Conservation (phyloP, 2,329 filamentous ascomycete genomes). For the Exophiala oligosperma region DNA sequence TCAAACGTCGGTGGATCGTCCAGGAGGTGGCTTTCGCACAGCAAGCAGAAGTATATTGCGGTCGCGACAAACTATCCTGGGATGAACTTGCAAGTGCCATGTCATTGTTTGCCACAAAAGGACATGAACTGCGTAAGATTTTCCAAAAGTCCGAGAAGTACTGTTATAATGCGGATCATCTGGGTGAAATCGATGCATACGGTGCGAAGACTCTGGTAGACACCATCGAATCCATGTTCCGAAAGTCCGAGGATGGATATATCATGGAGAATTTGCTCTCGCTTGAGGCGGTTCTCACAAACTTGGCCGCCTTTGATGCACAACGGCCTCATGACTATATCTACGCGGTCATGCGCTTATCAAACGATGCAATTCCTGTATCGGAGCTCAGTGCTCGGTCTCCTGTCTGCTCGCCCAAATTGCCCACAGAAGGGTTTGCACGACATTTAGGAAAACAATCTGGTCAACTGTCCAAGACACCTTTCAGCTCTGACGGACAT, state of each 20-base stretch:
- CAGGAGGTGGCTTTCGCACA: conserved; percentile 16
- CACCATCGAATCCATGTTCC: conserved; percentile 25
- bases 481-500: conserved; percentile 6
- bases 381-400: too few relatives aligned
- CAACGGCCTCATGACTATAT: conserved; percentile 17
- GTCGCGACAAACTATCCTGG: conserved; percentile 5
- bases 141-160: neutral
- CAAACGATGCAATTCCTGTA: conserved; percentile 12
- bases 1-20: conserved; percentile 12
- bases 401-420: too few relatives aligned
- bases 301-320: conserved; percentile 21
- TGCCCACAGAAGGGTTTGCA: too few relatives aligned
- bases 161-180: conserved; percentile 11
- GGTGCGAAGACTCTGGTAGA: conserved; percentile 28
- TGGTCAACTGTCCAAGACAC: too few relatives aligned
- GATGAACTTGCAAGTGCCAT: conserved; percentile 6
- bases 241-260: conserved; percentile 24
- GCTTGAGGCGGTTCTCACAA: conserved; percentile 29
- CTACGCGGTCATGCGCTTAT: conserved; percentile 23
- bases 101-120: conserved; percentile 2
- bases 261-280: conserved; percentile 27
- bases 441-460: too few relatives aligned
- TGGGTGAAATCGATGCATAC: conserved; percentile 15
- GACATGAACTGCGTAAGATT: neutral
- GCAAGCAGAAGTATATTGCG: conserved; percentile 10